Evolutionary conservation across 805 yeast genomes (phyloP).

Genomic region (Lipomyces kockii): DNA sequence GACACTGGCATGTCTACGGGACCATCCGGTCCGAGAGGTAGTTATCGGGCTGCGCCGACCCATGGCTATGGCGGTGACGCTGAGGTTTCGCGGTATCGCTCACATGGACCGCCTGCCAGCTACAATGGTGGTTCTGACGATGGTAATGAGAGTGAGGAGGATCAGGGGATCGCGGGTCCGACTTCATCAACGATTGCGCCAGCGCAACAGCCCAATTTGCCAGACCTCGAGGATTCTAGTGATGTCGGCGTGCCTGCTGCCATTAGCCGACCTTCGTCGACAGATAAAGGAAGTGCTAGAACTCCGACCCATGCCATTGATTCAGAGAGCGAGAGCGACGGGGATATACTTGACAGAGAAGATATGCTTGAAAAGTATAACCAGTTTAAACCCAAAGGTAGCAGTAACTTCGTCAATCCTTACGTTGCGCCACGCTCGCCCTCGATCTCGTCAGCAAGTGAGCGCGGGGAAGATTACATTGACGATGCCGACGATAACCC

Average conservation of each 20-base stretch:
- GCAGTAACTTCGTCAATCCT: not conserved
- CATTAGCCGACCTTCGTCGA: not conserved
- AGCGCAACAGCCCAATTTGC: not conserved
- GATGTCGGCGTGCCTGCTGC: not conserved
- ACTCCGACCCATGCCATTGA: not conserved
- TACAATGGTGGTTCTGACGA: not conserved
- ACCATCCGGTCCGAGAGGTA: not conserved
- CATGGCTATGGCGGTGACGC: not conserved
- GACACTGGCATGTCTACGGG: not conserved
- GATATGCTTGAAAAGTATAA: not conserved
- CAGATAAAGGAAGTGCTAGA: not conserved
- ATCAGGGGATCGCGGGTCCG: not conserved
- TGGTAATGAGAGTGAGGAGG: not conserved
- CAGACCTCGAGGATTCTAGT: not conserved
- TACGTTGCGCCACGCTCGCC: not conserved
- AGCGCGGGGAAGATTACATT: slow-evolving; percentile 2
- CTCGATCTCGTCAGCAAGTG: not conserved
- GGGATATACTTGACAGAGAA: not conserved
- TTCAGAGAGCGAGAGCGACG: slow-evolving; percentile 4
- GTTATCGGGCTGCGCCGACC: not conserved
- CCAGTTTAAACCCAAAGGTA: not conserved
- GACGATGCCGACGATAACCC: slow-evolving; percentile 1
- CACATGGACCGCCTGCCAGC: not conserved
- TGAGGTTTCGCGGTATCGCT: not conserved
- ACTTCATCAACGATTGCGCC: not conserved